phyloP scores from a whole-genome alignment of 192 early-diverging fungal genomes.

The Backusella liffmaniae region DNA sequence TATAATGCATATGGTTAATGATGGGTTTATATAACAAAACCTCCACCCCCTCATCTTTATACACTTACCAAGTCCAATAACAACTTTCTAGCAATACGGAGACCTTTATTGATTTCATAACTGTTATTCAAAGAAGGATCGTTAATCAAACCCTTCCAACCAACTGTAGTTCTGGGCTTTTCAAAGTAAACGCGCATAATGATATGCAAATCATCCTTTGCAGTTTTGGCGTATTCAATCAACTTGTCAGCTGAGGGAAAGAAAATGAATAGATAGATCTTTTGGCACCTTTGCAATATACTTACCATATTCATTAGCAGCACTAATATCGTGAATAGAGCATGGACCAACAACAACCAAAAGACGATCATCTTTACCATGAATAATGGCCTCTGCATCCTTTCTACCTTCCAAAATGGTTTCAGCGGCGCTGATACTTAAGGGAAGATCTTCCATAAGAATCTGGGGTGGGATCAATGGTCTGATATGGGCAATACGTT shows the following conservation, averaged over 20 bases:
- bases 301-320: slow-evolving; percentile 77
- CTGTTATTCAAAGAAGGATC: slow-evolving; percentile 71
- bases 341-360: slow-evolving; percentile 86
- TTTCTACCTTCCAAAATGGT: slow-evolving; percentile 71
- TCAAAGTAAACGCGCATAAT: slow-evolving; percentile 89
- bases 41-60: background rate
- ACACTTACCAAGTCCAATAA: slow-evolving; percentile 63
- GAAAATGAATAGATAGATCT: background rate
- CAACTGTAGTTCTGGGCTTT: slow-evolving; percentile 81
- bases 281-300: background rate
- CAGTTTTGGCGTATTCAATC: slow-evolving; percentile 35
- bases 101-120: slow-evolving; percentile 81
- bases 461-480: slow-evolving; percentile 90
- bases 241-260: slow-evolving; percentile 1
- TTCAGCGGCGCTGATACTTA: slow-evolving; percentile 70
- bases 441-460: slow-evolving; percentile 86
- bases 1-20: background rate
- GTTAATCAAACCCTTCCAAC: slow-evolving; percentile 95
- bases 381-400: slow-evolving; percentile 62
- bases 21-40: background rate
- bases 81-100: slow-evolving; percentile 70
- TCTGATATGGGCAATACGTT: slow-evolving; percentile 76
- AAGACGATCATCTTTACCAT: slow-evolving; percentile 72
- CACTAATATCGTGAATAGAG: slow-evolving; percentile 78
- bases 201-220: slow-evolving; percentile 64